Base-by-base conservation (phyloP, 2,329 filamentous ascomycete genomes). In the Pseudogymnoascus sp. region DNA sequence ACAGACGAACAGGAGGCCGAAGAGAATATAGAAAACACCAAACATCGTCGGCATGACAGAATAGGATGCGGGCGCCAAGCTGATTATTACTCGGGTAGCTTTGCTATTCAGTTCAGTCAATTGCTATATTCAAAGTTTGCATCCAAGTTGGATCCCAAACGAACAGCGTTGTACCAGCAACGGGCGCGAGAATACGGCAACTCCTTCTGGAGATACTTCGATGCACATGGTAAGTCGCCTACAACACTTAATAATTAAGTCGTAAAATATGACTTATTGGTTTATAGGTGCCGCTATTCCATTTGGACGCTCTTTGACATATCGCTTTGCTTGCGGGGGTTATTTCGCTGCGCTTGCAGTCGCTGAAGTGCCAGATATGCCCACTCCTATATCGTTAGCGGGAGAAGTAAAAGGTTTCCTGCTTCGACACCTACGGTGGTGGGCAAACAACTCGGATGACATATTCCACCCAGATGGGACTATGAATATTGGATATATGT, bases 61-160 rank as follows among this genome's bases (percentile, higher is more conserved):
- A 51, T 51, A 15, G 44, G 44, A 31, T 51, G 44, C 27, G 44
- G 44, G 7, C 44, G 44, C 12, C 79, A 81, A 39, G 79, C 76
- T 0, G 79, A 81, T 55, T 81, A 81, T 65, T 82, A 82, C 61
- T 81, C 80, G 0, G 80, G 80, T 0, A 81, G 79, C 41, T 82
- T 82, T 61, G 80, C 80, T 0, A 79, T 82, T 8, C 80, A 81
- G 61, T 81, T 80, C 31, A 76, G 74, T 1, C 79, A 81, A 61
- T 68, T 81, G 1, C 68, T 81, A 0, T 81, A 79, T 63, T 71
- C 73, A 0, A 75, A 75, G 6, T 76, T 79, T 61, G 78, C 77
- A 0, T 63, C 65, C 0, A 74, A 78, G 7, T 48, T 78, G 3
- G 78, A 81, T 59, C 68, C 71, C 0, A 63, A 67, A 31, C 68